Base-by-base conservation (phyloP, 345 rosid species). In the Acer yangbiense region DNA sequence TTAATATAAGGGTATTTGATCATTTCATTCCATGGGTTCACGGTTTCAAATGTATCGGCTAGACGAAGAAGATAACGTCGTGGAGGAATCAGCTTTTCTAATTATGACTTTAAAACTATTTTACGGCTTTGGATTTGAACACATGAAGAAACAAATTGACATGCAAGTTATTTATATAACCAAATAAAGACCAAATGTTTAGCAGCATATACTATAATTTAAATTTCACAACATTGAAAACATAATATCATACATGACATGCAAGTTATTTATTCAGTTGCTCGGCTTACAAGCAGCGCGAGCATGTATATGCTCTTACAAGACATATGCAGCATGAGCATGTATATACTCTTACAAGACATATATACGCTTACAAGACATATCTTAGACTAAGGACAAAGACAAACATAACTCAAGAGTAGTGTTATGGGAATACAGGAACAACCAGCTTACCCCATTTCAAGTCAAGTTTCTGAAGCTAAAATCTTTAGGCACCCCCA, bases 401-500 rank as follows among this genome's bases (percentile, higher is more conserved):
- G 32, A 32, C 2, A 32, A 32, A 32, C 68, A 64, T 64, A 27
- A n/a, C 20, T n/a, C 16, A 29, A 12, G 54, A 12, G 3, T 48
- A 17, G 18, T n/a, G 62, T 2, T 16, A 57, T 57, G 17, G 54
- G 16, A 48, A 11, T 48, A 48, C 54, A 13, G 54, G 54, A 48
- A 48, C 32, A 20, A 7, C 16, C 6, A 13, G n/a, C 7, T 21
- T 4, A 20, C 67, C 29, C 32, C 35, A 50, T 46, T 41, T 25
- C 54, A 41, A 3, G 68, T 44, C 35, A 13, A 60, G 65, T 6
- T 50, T 46, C 21, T 11, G n/a, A 41, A 4, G 65, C 11, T 0
- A 55, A 69, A 21, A 69, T 41, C 5, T 20, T 82, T 81, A 84
- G 68, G 78, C 2, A 39, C 80, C 72, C 46, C 84, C 86, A 16